A percentile compares a stretch with the other conserved stretches of the same genome.
Conservation (phyloP, 768 basidiomycete species). For the Tulasnella calospora region DNA sequence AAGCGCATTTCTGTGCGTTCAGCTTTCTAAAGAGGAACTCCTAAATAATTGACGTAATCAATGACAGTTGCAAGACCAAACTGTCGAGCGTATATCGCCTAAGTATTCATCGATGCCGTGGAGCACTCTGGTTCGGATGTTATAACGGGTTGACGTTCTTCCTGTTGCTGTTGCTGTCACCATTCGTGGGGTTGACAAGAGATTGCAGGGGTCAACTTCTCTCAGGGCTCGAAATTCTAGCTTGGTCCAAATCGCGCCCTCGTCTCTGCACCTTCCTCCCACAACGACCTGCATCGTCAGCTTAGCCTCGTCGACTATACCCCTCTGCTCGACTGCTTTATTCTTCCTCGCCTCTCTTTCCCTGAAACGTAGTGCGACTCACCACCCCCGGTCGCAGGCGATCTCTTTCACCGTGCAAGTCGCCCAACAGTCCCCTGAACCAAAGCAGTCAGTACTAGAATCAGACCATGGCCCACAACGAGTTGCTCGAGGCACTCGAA, state of each 20-base stretch:
- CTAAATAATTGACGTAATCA: not conserved
- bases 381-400: not conserved
- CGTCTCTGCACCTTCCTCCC: not conserved
- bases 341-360: not conserved
- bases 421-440: not conserved
- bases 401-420: not conserved
- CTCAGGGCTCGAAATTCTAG: not conserved
- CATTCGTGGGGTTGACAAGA: not conserved
- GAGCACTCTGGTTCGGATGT: not conserved
- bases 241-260: no score
- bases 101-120: not conserved
- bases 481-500: not conserved
- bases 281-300: not conserved
- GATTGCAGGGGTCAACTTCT: not conserved
- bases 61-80: not conserved
- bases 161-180: not conserved
- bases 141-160: not conserved
- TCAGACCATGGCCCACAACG: constrained; percentile 14
- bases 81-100: not conserved
- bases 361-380: not conserved
- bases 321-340: not conserved
- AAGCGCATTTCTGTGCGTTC: constrained; percentile 12
- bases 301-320: not conserved
- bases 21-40: no score
- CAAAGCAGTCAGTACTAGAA: not conserved